Evolutionary conservation across 495 filamentous ascomycete genomes (phyloP).

Genomic region (Penicillium tannophilum): DNA sequence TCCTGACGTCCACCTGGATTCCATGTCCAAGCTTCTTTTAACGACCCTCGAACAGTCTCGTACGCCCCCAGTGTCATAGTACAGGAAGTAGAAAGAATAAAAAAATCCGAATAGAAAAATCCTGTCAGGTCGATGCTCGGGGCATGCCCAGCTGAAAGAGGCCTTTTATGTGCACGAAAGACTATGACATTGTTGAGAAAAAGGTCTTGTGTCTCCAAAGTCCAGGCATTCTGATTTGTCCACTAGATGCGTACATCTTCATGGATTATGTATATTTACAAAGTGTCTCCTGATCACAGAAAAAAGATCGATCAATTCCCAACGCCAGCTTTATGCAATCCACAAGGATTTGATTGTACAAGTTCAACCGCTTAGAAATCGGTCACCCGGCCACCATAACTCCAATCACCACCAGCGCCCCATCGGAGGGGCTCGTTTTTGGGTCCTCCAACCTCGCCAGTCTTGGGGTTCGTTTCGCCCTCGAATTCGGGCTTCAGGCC

Average conservation of each 20-base stretch:
- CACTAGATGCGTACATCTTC: background rate
- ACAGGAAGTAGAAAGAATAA: too few species aligned
- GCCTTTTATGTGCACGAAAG: too few species aligned
- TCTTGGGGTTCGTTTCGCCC: constrained; percentile 89
- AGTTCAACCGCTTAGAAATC: constrained; percentile 67
- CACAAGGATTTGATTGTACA: background rate
- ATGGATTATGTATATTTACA: background rate
- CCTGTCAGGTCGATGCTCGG: too few species aligned
- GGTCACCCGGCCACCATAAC: constrained; percentile 92
- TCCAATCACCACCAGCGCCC: constrained; percentile 84
- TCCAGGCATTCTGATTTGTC: background rate
- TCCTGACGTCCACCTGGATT: too few species aligned
- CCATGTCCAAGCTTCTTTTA: too few species aligned
- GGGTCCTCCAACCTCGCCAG: constrained; percentile 93
- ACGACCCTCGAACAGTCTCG: too few species aligned
- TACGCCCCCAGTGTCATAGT: too few species aligned
- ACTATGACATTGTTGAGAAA: background rate
- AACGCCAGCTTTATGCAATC: constrained; percentile 8
- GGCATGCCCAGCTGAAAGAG: too few species aligned
- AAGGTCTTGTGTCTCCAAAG: background rate
- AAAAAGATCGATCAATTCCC: background rate
- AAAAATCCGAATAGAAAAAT: too few species aligned
- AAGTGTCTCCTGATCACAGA: constrained; percentile 58
- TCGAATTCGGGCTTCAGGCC: constrained; percentile 91
- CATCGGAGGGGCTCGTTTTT: constrained; percentile 97